phyloP scores from a whole-genome alignment of 352 stramenopile species.

The Phytopythium oedochilum region DNA sequence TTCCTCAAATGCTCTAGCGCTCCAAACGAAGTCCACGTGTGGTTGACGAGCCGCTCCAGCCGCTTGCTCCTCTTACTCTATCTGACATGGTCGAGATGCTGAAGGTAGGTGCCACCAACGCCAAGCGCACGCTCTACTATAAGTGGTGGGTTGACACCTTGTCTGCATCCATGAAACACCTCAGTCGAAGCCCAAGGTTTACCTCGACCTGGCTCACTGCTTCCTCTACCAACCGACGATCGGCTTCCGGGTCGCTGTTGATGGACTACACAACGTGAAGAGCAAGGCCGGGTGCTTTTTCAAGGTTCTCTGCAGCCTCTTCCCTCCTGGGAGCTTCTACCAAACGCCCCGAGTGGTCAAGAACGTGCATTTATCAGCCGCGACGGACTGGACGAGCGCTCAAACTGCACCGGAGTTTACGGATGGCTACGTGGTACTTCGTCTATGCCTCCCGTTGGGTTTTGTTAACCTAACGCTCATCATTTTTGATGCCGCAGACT shows the following conservation, averaged over 20 bases:
- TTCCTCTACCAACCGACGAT: constrained; percentile 54
- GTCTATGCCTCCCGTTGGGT: not conserved
- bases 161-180: not conserved
- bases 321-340: constrained; percentile 60
- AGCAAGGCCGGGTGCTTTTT: constrained; percentile 39
- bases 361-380: constrained; percentile 55
- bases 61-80: not conserved
- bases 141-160: not conserved
- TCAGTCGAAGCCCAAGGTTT: constrained; percentile 37
- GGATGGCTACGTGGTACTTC: constrained; percentile 49
- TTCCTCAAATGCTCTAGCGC: not conserved
- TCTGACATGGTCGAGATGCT: constrained; percentile 1
- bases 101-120: not conserved
- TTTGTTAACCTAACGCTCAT: not conserved
- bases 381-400: constrained; percentile 52
- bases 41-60: constrained; percentile 19
- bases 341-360: constrained; percentile 44
- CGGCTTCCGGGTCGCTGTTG: constrained; percentile 62
- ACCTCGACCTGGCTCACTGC: constrained; percentile 34
- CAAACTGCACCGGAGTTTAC: constrained; percentile 49
- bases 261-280: constrained; percentile 65
- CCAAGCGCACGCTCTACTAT: not conserved
- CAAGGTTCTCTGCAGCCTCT: constrained; percentile 49
- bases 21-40: constrained; percentile 13
- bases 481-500: constrained; percentile 20